Evolutionary conservation across 768 basidiomycete species (phyloP), one percentile per base, ranked within the genome.

Genomic region (Psilocybe cyanescens): DNA sequence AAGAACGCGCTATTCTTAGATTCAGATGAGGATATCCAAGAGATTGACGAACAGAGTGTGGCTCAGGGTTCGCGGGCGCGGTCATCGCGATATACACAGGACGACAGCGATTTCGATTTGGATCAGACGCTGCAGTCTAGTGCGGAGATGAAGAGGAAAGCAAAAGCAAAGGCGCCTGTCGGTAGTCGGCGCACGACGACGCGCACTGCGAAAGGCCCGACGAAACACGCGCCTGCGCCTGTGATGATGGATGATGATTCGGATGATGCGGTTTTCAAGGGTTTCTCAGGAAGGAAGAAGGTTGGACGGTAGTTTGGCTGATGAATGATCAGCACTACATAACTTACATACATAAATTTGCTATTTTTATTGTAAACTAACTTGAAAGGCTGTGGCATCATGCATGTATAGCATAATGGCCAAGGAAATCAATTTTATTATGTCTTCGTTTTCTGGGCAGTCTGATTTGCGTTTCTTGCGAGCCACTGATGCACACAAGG

Each of bases 231-330:
- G 1, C 75, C 71, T 14, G 68, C 71, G 1, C 75, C 78, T 33
- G 72, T 81, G 9, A 72, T 86, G 37, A 74, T 80, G 3, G 86
- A 86, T 58, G 88, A 90, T 67, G 89, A 89, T 70, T 89, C 87
- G 8, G 90, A 91, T 67, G 86, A 91, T 5, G 83, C 81, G 30
- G 83, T 85, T n/a, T 91, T 91, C 75, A 84, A 83, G 64, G 89
- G 89, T 24, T 24, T 24, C 24, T 24, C 24, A 24, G 24, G 24
- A 24, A 24, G 24, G 24, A 24, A 24, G 24, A 24, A 24, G 24
- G 24, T 5, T 89, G 69, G 70, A 76, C 72, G 70, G 65, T 55
- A 35, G 63, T 65, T 29, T 41, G 28, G 45, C 8, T 29, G 28
- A 33, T 44, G 41, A 12, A 44, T 44, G n/a, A 7, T 11, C n/a